Conservation (phyloP, 2,329 filamentous ascomycete genomes). For the Nothopassalora personata region DNA sequence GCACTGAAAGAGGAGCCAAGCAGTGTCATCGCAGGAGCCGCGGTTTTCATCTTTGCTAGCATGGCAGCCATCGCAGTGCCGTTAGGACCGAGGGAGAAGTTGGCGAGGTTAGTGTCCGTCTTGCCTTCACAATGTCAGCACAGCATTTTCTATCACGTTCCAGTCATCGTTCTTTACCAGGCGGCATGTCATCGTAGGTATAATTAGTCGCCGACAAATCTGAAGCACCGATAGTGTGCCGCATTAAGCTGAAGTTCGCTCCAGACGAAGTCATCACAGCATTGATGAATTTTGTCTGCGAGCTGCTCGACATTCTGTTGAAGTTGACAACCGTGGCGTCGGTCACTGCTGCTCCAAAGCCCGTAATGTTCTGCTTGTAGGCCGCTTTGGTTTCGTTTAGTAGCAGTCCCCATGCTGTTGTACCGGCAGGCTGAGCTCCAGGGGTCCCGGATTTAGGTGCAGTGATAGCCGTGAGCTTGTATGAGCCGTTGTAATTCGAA, state of each 20-base stretch:
- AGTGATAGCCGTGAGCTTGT: conserved; percentile 14
- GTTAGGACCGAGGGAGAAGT: conserved; percentile 15
- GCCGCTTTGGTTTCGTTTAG: conserved; percentile 24
- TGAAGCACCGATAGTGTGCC: conserved; percentile 19
- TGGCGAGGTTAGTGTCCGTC: conserved; percentile 10
- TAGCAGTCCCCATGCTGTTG: conserved; percentile 11
- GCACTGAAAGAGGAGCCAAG: conserved; percentile 18
- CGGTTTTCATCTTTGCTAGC: conserved; percentile 13
- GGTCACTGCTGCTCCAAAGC: conserved; percentile 20
- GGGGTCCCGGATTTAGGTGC: conserved; percentile 6
- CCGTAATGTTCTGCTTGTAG: conserved; percentile 14
- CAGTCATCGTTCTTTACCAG: neutral
- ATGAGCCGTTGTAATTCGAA: conserved; percentile 14
- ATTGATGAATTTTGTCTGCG: conserved; percentile 10
- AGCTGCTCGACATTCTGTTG: conserved; percentile 9
- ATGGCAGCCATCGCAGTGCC: conserved; percentile 18
- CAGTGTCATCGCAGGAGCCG: conserved; percentile 11
- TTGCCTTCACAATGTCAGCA: neutral
- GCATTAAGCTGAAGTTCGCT: conserved; percentile 17
- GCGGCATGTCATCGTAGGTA: conserved; percentile 17
- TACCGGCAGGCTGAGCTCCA: conserved; percentile 3
- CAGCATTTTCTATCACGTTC: neutral
- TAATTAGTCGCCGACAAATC: conserved; percentile 18
- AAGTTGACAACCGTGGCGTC: conserved; percentile 19
- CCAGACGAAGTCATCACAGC: conserved; percentile 15